phyloP scores from a whole-genome alignment of 2,329 filamentous ascomycete genomes.

The Paradendryphiella salina region DNA sequence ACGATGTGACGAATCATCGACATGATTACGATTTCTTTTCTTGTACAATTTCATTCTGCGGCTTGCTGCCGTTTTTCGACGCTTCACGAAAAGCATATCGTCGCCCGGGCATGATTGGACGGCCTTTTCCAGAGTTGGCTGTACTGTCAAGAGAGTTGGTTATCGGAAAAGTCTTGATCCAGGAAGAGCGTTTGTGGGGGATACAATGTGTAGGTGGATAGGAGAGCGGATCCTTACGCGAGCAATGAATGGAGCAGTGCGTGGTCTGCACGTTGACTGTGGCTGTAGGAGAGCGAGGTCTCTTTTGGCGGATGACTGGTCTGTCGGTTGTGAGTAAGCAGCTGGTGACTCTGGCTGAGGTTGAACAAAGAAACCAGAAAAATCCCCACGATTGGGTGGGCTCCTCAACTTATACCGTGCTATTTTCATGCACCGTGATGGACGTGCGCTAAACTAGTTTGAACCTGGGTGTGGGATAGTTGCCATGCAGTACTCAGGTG shows the following conservation, averaged over 20 bases:
- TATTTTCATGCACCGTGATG: constrained; percentile 20
- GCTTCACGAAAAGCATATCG: constrained; percentile 46
- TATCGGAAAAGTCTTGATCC: constrained; percentile 42
- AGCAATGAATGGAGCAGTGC: constrained; percentile 40
- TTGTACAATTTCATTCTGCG: constrained; percentile 48
- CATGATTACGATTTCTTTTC: constrained; percentile 46
- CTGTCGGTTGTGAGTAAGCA: constrained; percentile 10
- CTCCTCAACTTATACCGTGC: constrained; percentile 25
- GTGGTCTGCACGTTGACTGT: constrained; percentile 33
- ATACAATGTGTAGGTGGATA: constrained; percentile 38
- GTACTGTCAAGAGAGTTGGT: constrained; percentile 42
- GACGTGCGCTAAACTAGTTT: constrained; percentile 17
- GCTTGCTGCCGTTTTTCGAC: constrained; percentile 45
- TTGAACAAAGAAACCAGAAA: constrained; percentile 27
- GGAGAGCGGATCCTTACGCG: constrained; percentile 40
- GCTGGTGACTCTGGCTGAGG: constrained; percentile 12
- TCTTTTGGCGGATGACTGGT: constrained; percentile 20
- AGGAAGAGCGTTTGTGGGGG: constrained; percentile 41
- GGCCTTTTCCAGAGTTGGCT: constrained; percentile 41
- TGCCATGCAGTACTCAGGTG: constrained; percentile 14
- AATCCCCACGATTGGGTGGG: constrained; percentile 27
- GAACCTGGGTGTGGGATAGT: neutral
- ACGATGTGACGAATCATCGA: constrained; percentile 39
- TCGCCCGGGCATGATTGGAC: constrained; percentile 45
- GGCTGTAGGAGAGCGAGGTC: constrained; percentile 30